Evolutionary conservation across 371 early-diverging fungal species (phyloP), one percentile per base, ranked within the genome.

Genomic region (Lichtheimia ornata): DNA sequence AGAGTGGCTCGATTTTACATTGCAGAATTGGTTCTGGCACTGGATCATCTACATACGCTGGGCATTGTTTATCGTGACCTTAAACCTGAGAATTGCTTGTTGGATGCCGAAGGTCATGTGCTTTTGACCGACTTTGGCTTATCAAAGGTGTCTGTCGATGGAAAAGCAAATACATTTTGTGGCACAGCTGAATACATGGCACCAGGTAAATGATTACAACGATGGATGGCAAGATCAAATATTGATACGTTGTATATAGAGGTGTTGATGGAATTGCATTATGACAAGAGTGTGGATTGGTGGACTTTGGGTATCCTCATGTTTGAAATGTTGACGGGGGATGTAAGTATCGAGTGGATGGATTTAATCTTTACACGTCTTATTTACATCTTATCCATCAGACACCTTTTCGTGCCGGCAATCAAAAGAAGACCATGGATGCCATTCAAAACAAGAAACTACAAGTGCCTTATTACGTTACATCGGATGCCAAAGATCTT

Each of bases 71-170:
- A 94, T 77, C 76, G 91, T 42, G 96, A 95, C 67, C 81, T 95
- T 50, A 94, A 95, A 66, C 94, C 94, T 5, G 96, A 95, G 70
- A 95, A 95, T 70, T 92, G 95, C 51, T 75, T 96, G 58, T 73
- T 98, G 55, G 89, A 91, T 70, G 72, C 69, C 1, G 73, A 79
- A 20, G 88, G 97, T 7, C 94, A 96, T 76, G 87, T 95, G 58
- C 88, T 94, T 9, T 78, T 97, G 57, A 91, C 91, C n/a, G 97
- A 97, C 72, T 95, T 96, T 83, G 96, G 96, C 0, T 79, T 97
- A 25, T 93, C 93, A 67, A 94, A 94, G 69, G 92, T 87, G 51
- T 63, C 84, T 45, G 66, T 91, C 13, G 93, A 84, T 73, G 76
- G 67, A 4, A 72, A 71, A 17, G 70, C 79, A 57, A 85, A 77